Evolutionary conservation across 2,329 filamentous ascomycete species (phyloP).

Genomic region (Fusarium fujikuroi): DNA sequence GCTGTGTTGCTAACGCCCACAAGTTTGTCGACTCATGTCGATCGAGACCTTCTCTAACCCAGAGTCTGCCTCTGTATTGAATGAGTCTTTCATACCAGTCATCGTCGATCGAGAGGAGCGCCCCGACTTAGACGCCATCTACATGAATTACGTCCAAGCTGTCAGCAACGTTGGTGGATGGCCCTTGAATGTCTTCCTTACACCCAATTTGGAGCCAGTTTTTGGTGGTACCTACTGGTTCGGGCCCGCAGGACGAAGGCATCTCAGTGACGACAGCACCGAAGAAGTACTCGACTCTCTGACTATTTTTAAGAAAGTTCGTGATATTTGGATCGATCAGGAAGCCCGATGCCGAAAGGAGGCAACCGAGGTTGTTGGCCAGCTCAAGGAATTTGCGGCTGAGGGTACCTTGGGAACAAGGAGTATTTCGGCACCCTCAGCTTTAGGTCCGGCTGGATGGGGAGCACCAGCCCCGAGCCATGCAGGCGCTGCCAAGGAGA

Average conservation of each 20-base stretch:
- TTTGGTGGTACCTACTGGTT: conserved; percentile 98
- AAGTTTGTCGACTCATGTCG: conserved; percentile 90
- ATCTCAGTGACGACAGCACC: conserved; percentile 52
- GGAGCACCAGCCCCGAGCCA: conserved; percentile 46
- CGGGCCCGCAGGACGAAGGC: conserved; percentile 71
- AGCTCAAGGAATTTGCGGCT: conserved; percentile 87
- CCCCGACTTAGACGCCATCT: conserved; percentile 93
- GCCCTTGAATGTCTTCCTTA: conserved; percentile 97
- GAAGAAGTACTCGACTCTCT: conserved; percentile 80
- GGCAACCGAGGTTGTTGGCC: conserved; percentile 81
- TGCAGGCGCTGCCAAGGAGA: conserved; percentile 33
- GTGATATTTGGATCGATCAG: conserved; percentile 81
- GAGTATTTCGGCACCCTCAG: conserved; percentile 46
- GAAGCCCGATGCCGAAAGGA: conserved; percentile 84
- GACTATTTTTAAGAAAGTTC: conserved; percentile 82
- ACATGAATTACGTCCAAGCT: conserved; percentile 98
- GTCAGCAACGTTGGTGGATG: conserved; percentile 91
- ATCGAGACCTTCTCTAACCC: conserved; percentile 89
- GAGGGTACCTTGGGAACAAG: conserved; percentile 77
- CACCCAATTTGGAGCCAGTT: conserved; percentile 89
- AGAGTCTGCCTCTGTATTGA: conserved; percentile 83
- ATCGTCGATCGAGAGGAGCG: conserved; percentile 94
- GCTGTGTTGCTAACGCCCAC: conserved; percentile 29
- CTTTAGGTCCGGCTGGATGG: conserved; percentile 47
- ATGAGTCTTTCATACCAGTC: conserved; percentile 88